phyloP scores from a whole-genome alignment of 208 protist species.

The Wallacemonas sp. region DNA sequence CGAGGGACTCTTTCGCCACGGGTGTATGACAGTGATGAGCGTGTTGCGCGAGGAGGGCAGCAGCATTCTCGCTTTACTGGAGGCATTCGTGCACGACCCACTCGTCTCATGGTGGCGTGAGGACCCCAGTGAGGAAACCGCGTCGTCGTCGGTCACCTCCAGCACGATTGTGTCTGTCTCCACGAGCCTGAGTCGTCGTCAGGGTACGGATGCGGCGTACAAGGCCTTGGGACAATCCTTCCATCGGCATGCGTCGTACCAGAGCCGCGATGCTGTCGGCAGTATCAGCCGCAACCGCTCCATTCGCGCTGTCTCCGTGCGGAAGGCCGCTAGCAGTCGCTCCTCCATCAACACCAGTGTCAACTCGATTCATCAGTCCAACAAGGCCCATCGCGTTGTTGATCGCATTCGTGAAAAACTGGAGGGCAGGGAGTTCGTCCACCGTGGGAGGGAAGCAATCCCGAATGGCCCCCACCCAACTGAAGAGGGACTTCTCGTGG shows the following conservation, averaged over 20 bases:
- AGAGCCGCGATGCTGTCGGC: conserved; percentile 23
- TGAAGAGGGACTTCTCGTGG: conserved; percentile 73
- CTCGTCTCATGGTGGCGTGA: conserved; percentile 99
- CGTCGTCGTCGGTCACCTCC: conserved; percentile 10
- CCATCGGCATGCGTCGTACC: conserved; percentile 26
- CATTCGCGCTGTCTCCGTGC: background rate
- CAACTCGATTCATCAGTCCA: conserved; percentile 71
- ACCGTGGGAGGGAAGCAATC: conserved; percentile 22
- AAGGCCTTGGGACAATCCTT: conserved; percentile 39
- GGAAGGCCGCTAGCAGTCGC: conserved; percentile 8
- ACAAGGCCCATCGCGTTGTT: conserved; percentile 96
- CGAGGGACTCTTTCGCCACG: conserved; percentile 98
- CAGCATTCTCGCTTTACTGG: conserved; percentile 98
- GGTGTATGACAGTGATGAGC: conserved; percentile 97
- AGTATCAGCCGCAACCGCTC: conserved; percentile 20
- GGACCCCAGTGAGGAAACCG: conserved; percentile 31
- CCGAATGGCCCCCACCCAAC: background rate
- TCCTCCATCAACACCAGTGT: conserved; percentile 13
- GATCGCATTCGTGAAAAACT: conserved; percentile 98
- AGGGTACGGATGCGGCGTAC: conserved; percentile 35
- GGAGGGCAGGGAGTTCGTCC: conserved; percentile 95
- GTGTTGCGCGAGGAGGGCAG: conserved; percentile 98
- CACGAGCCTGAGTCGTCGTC: conserved; percentile 12
- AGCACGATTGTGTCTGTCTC: conserved; percentile 8
- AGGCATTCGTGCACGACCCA: conserved; percentile 99